Conservation (phyloP, 805 yeast species). For the Ogataea pignaliae region DNA sequence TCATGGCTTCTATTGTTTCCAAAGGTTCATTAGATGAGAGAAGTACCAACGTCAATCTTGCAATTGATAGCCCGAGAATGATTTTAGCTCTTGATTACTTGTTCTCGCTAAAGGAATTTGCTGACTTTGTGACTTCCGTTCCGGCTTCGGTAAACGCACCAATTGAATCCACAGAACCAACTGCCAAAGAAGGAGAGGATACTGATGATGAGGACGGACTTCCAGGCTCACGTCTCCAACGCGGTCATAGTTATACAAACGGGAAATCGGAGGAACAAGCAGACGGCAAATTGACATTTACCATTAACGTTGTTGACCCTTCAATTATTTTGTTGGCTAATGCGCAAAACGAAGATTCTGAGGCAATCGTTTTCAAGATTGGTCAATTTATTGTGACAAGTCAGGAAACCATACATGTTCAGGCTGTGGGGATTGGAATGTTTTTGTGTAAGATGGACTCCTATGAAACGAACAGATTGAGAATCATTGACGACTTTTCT, state of each 20-base stretch:
- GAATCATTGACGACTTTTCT: slow-evolving; percentile 88
- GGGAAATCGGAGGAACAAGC: slow-evolving; percentile 5
- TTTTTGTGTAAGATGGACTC: slow-evolving; percentile 74
- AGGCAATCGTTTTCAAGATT: slow-evolving; percentile 86
- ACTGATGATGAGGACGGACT: slow-evolving; percentile 8
- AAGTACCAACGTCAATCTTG: slow-evolving; percentile 47
- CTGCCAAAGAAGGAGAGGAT: background rate
- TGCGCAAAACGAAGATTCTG: slow-evolving; percentile 62
- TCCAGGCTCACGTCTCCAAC: background rate
- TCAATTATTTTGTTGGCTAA: slow-evolving; percentile 79
- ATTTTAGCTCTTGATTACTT: slow-evolving; percentile 84
- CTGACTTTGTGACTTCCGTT: slow-evolving; percentile 35
- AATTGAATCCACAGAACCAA: background rate
- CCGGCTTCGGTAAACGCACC: background rate
- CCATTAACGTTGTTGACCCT: slow-evolving; percentile 69
- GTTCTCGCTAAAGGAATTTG: slow-evolving; percentile 65
- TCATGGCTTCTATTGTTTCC: slow-evolving; percentile 50
- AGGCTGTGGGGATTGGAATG: slow-evolving; percentile 80
- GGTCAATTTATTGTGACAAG: slow-evolving; percentile 71
- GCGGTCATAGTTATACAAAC: slow-evolving; percentile 5
- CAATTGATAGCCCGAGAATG: slow-evolving; percentile 75
- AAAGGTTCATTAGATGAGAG: slow-evolving; percentile 35
- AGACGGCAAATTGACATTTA: slow-evolving; percentile 37
- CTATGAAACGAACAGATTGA: slow-evolving; percentile 53
- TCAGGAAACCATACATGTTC: slow-evolving; percentile 60